Evolutionary conservation across 495 filamentous ascomycete species (phyloP), one percentile per base, ranked within the genome.

Genomic region (Penicillium tannophilum): DNA sequence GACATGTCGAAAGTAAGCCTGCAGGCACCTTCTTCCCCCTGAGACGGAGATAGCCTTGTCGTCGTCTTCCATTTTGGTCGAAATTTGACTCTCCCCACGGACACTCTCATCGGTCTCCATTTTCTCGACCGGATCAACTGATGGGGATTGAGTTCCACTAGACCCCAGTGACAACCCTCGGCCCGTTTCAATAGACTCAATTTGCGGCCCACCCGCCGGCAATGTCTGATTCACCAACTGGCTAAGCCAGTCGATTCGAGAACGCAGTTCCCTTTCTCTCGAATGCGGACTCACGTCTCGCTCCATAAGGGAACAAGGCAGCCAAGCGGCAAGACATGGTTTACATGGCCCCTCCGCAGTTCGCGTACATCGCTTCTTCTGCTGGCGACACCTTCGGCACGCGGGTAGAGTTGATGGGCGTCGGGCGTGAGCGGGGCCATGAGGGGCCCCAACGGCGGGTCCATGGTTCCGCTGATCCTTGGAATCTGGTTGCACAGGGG

Each of bases 1-100:
- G 31, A 68, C 65, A 42, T 68, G 62, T 19, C 65, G 65, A 42
- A 68, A 68, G 52, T 68, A 68, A 10, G 65, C 65, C 16, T 68
- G 55, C 12, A 68, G 48, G 23, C 47, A 58, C 23, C 46, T 58
- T 26, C 48, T 35, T 11, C 48, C 36, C 4, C 30, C 47, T 36
- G 47, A 17, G 20, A 58, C 48, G 10, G 48, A 45, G 17, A 58
- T 33, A 11, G 23, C 5, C 23, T 14, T 33, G 7, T 56, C 39
- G 2, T 19, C 44, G 12, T 61, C 46, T 10, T 12, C 46, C 14
- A 20, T 0, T 20, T 58, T 52, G 23, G 23, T 4, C 42, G 31
- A 49, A 42, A 6, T 2, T 17, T 17, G 31, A 8, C 30, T 49
- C 16, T 31, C 46, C 4, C 51, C 47, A 4, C 14, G 33, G 11